These are phyloP conservation scores for Mycena leptocephala DNA, from an alignment of 768 basidiomycete genomes.

Conservation along the genomic window DNA sequence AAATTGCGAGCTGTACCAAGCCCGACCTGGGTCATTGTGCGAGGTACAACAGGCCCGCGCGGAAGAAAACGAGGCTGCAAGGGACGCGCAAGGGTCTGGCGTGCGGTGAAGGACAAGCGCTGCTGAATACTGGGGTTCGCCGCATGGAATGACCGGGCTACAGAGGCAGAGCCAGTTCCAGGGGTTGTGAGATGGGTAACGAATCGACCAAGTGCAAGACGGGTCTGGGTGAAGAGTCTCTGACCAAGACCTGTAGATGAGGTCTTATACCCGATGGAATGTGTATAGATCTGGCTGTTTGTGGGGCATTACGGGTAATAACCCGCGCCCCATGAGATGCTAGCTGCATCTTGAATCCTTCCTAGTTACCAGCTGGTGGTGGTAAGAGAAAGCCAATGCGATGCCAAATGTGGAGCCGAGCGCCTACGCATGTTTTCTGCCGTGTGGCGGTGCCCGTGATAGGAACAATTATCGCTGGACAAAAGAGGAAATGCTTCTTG, in stretches of 20 bases:
- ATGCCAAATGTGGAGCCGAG: not conserved
- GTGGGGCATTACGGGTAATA: constrained; percentile 57
- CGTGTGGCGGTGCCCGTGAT: constrained; percentile 14
- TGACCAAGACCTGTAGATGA: constrained; percentile 53
- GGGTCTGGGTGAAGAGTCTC: constrained; percentile 68
- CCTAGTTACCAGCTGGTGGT: constrained; percentile 23
- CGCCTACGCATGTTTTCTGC: constrained; percentile 15
- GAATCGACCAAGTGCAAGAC: constrained; percentile 69
- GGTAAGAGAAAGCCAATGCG: not conserved
- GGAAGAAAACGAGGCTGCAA: constrained; percentile 70
- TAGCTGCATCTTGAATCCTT: constrained; percentile 57
- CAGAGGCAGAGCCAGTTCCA: constrained; percentile 52
- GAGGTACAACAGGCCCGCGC: constrained; percentile 65
- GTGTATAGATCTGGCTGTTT: constrained; percentile 62
- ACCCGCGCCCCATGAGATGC: constrained; percentile 64
- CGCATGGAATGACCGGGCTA: constrained; percentile 45
- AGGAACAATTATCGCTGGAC: too few relatives aligned
- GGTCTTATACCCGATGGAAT: constrained; percentile 58
- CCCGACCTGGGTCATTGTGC: constrained; percentile 77
- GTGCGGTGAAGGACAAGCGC: constrained; percentile 71
- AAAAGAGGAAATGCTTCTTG: too few relatives aligned
- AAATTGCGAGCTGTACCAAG: constrained; percentile 86
- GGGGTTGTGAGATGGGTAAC: constrained; percentile 74
- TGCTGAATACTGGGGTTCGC: constrained; percentile 64
- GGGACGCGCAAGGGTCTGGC: constrained; percentile 65